phyloP scores from a whole-genome alignment of 129 eudicot genomes.

The Helianthus tuberosus region DNA sequence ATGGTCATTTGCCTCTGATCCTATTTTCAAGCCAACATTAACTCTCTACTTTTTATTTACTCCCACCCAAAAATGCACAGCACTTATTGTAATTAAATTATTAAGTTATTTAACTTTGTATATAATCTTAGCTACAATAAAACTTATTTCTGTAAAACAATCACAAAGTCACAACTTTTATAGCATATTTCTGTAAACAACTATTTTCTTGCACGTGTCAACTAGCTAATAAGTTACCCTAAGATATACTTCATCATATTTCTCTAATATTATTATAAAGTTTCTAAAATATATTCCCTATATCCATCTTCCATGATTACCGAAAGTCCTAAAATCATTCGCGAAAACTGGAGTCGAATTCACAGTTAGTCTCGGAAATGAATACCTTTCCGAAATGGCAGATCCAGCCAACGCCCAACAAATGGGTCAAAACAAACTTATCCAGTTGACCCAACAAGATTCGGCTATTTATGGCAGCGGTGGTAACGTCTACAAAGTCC shows the following conservation, averaged over 20 bases:
- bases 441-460: too few relatives aligned
- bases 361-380: constrained; percentile 73
- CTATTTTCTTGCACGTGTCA: neutral
- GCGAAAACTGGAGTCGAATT: constrained; percentile 85
- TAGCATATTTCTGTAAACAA: neutral
- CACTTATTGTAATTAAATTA: neutral
- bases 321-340: constrained; percentile 73
- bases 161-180: neutral
- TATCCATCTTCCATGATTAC: constrained; percentile 38
- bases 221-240: neutral
- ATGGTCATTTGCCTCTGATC: too few relatives aligned
- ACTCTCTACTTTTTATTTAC: too few relatives aligned
- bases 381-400: constrained; percentile 58
- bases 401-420: constrained; percentile 65
- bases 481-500: constrained; percentile 59
- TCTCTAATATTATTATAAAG: neutral
- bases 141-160: neutral
- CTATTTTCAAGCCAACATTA: too few relatives aligned
- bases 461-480: too few relatives aligned
- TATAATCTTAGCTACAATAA: neutral
- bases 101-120: neutral
- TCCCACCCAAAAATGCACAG: neutral
- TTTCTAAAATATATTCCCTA: constrained; percentile 1
- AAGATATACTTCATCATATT: neutral
- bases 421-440: constrained; percentile 76